Conservation (phyloP, 2,329 filamentous ascomycete genomes). For the Coleophoma crateriformis region DNA sequence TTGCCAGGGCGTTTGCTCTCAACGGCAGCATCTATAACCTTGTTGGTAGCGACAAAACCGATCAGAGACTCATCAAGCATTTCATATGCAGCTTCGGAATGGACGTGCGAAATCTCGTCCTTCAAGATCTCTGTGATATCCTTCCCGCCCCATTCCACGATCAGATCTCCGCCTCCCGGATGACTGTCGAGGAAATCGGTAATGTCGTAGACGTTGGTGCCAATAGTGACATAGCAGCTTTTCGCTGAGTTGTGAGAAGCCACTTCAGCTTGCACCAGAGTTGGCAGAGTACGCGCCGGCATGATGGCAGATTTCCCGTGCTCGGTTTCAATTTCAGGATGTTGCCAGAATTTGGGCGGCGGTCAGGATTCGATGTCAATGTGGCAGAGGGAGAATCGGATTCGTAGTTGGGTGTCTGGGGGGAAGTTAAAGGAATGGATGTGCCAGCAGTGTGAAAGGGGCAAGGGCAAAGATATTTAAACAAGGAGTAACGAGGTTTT, state of each 20-base stretch:
- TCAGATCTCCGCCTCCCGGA: constrained; percentile 82
- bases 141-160: constrained; percentile 85
- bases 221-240: constrained; percentile 91
- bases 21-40: constrained; percentile 28
- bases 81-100: constrained; percentile 93
- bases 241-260: constrained; percentile 71
- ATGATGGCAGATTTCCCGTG: constrained; percentile 42
- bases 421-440: too few relatives aligned
- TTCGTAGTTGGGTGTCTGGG: too few relatives aligned
- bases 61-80: constrained; percentile 83
- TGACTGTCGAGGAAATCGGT: constrained; percentile 88
- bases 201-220: constrained; percentile 88
- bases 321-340: too few relatives aligned
- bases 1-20: constrained; percentile 29
- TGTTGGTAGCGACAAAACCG: constrained; percentile 66
- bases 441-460: too few relatives aligned
- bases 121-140: constrained; percentile 79
- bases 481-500: too few relatives aligned
- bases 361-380: too few relatives aligned
- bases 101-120: constrained; percentile 75
- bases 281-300: constrained; percentile 78
- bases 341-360: too few relatives aligned
- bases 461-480: too few relatives aligned
- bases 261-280: constrained; percentile 75
- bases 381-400: too few relatives aligned